Evolutionary conservation across 768 basidiomycete genomes (phyloP).

Genomic region (Trametes sanguinea): DNA sequence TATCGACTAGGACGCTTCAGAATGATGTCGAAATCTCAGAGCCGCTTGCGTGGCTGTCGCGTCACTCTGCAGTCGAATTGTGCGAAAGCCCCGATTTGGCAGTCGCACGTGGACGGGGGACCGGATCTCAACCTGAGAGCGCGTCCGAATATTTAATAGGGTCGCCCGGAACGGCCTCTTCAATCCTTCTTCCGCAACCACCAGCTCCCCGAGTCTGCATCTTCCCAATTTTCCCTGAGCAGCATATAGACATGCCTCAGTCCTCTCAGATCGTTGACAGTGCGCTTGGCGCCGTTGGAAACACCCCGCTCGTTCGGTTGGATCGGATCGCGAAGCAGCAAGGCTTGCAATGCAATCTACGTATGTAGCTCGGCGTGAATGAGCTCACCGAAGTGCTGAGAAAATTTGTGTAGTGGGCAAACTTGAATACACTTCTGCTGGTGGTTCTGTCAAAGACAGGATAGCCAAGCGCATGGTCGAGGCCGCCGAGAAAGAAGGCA

Average conservation of each 20-base stretch:
- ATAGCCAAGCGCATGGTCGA: slow-evolving; percentile 97
- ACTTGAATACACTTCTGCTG: slow-evolving; percentile 86
- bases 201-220: no score
- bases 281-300: slow-evolving; percentile 84
- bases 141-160: neutral
- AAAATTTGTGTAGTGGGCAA: slow-evolving; percentile 67
- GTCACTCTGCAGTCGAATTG: neutral
- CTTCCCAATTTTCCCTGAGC: no score
- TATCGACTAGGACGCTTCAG: no score
- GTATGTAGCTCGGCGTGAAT: slow-evolving; percentile 47
- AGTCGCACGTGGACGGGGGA: neutral
- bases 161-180: neutral
- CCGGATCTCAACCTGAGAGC: neutral
- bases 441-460: slow-evolving; percentile 94
- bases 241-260: slow-evolving; percentile 33
- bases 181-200: slow-evolving; percentile 7
- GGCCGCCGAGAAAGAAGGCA: slow-evolving; percentile 87
- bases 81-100: neutral
- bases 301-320: slow-evolving; percentile 88
- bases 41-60: neutral
- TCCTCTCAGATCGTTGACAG: slow-evolving; percentile 61
- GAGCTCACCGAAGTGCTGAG: no score
- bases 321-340: slow-evolving; percentile 74
- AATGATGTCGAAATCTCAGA: no score
- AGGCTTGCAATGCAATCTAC: slow-evolving; percentile 84